phyloP scores from a whole-genome alignment of 257 asterid species.

The Fraxinus americana region DNA sequence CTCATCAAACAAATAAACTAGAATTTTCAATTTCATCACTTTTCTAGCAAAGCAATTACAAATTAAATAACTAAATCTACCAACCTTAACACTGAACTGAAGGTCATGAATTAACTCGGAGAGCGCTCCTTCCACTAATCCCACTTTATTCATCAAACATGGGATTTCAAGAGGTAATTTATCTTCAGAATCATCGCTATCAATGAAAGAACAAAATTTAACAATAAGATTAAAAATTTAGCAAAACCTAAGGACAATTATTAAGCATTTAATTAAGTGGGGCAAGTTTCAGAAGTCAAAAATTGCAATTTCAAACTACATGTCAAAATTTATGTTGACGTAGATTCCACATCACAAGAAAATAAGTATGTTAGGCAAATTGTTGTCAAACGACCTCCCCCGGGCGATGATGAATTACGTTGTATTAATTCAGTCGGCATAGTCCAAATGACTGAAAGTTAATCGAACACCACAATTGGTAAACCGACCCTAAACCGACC shows the following conservation, averaged over 20 bases:
- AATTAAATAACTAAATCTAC: constrained; percentile 27
- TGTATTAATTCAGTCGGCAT: too few species aligned
- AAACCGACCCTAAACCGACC: too few species aligned
- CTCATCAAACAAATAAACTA: constrained; percentile 10
- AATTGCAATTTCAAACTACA: not conserved
- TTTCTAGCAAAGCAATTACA: constrained; percentile 9
- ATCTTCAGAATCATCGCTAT: constrained; percentile 69
- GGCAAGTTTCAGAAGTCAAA: not conserved
- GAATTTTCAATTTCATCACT: constrained; percentile 6
- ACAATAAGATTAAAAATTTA: not conserved
- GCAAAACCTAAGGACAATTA: constrained; percentile 8
- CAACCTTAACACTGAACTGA: constrained; percentile 61
- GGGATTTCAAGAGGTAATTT: constrained; percentile 39
- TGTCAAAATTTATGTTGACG: not conserved
- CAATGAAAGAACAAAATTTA: constrained; percentile 28
- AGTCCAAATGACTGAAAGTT: too few species aligned
- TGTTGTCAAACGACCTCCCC: too few species aligned
- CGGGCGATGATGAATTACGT: too few species aligned
- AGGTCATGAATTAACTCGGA: constrained; percentile 63
- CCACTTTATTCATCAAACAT: constrained; percentile 62
- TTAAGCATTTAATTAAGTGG: not conserved
- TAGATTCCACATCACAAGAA: constrained; percentile 5
- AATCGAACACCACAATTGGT: too few species aligned
- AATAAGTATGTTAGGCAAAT: too few species aligned
- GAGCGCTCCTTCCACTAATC: constrained; percentile 66